phyloP scores from a whole-genome alignment of 75 land plant genomes.

The Selaginella tamariscina region DNA sequence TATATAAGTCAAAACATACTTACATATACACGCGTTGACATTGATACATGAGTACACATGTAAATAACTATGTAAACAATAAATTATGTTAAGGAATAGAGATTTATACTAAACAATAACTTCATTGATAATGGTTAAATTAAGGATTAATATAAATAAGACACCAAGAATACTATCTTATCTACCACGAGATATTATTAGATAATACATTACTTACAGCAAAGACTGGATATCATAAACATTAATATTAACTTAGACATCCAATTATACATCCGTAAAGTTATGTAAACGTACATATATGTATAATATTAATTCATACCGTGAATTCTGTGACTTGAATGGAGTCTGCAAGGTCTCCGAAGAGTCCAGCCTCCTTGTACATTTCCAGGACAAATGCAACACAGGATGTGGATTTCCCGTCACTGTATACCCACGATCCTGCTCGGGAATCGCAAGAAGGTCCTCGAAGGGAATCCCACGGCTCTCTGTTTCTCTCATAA shows the following conservation, averaged over 20 bases:
- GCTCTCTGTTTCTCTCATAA: constrained; percentile 64
- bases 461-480: constrained; percentile 70
- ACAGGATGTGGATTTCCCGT: constrained; percentile 89
- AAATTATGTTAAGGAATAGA: too few relatives aligned
- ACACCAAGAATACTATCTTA: neutral
- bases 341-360: constrained; percentile 46
- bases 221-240: too few relatives aligned
- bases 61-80: too few relatives aligned
- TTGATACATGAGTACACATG: too few relatives aligned
- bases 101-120: too few relatives aligned
- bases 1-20: too few relatives aligned
- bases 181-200: neutral
- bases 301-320: too few relatives aligned
- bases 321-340: constrained; percentile 97
- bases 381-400: constrained; percentile 84
- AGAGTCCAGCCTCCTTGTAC: constrained; percentile 90
- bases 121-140: neutral
- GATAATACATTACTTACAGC: too few relatives aligned
- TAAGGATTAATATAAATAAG: neutral
- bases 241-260: too few relatives aligned
- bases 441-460: constrained; percentile 74
- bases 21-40: too few relatives aligned
- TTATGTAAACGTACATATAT: too few relatives aligned
- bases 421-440: constrained; percentile 84
- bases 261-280: too few relatives aligned